Evolutionary conservation across 108 stramenopile genomes (phyloP), one percentile per base, ranked within the genome.

Genomic region (Cylindrotheca closterium): DNA sequence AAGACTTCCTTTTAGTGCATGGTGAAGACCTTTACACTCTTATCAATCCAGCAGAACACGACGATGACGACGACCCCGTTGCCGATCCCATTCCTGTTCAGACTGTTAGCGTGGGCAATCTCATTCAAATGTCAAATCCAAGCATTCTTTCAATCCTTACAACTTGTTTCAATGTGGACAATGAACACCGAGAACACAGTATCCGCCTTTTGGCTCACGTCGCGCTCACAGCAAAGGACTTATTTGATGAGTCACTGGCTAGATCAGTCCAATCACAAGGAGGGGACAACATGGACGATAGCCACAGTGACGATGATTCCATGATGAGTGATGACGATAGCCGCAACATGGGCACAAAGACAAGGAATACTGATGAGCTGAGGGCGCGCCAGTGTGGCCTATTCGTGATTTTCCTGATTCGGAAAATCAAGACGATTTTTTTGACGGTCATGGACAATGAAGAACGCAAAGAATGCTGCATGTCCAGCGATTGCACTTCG

Each of bases 1-100:
- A 77, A 21, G 87, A 94, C 55, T 87, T 91, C 57, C 58, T 89
- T 28, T 21, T 64, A 19, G 26, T 64, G 0, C 70, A 83, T 54
- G 80, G 75, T 30, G 79, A 70, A 23, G 59, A 74, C 29, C 34
- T 78, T 42, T 19, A 56, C 34, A 23, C 61, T 2, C 12, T 45
- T 4, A 53, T 30, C 45, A 1, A 18, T 7, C 30, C 54, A 52
- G 29, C 4, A 0, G 58, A 10, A 21, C 51, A 59, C 17, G n/a
- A n/a, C n/a, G 57, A 60, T 1, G 45, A 30, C 0, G 18, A 25
- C 7, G 21, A 53, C 25, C 23, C 12, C 34, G 23, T 55, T 2
- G 2, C 55, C 15, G 21, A 22, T 10, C 30, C 71, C 3, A 49
- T 73, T 5, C 78, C 72, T 23, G 15, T 69, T 30, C 51, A 61